Evolutionary conservation across 139 green algal genomes (phyloP), one percentile per base, ranked within the genome.

Genomic region (Tetraselmis chui): DNA sequence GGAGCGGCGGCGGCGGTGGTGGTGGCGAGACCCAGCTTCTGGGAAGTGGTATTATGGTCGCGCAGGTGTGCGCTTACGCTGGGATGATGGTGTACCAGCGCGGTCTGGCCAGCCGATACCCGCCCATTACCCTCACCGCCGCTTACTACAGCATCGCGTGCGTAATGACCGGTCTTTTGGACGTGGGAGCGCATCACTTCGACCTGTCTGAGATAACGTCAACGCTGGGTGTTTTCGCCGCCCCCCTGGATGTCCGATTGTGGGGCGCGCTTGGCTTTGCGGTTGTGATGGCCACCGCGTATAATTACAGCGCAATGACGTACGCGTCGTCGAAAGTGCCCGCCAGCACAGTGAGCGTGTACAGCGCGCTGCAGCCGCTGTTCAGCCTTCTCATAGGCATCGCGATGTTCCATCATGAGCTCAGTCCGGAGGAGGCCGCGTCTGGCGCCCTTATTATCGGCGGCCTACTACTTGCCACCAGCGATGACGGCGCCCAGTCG

Each of bases 61-160:
- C 29, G 76, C 76, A 79, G 76, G 18, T 31, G 11, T 79, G 76
- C 29, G 76, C 76, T 5, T 45, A 45, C 29, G 76, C 76, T 22
- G 29, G 11, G 2, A 78, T 83, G 29, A 32, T 83, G 79, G 22
- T 83, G 25, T 32, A 76, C 30, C 79, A 83, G 80, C 23, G 79
- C 25, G 59, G 59, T 83, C 59, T 45, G 24, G 76, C 76, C 2
- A 22, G 74, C 22, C 28, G 74, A 31, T 83, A 75, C 30, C 79
- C 79, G 24, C 74, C 79, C 29, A 29, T 83, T 27, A 83, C 79
- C 2, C 31, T 30, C 58, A 83, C 79, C 18, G 79, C 79, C 2
- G 59, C 30, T 23, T 83, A 83, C 29, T 83, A 83, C 59, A 76
- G 30, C 30, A 83, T 83, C 79, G 79, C 30, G 26, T 76, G 23